Evolutionary conservation across 2,329 filamentous ascomycete species (phyloP).

Genomic region (Exophiala spinifera): DNA sequence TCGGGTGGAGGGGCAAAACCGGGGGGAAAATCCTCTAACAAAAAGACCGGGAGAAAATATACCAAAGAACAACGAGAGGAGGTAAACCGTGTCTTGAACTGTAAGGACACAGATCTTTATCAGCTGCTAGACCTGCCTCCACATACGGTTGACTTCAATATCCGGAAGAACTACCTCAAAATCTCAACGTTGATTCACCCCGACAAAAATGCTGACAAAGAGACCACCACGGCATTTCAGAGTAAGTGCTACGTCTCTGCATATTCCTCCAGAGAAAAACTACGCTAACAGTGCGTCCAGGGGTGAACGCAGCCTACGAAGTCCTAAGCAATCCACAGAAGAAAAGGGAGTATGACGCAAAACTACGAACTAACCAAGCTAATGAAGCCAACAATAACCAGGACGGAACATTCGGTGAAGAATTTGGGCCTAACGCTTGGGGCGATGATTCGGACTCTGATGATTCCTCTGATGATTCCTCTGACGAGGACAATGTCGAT

Average conservation of each 20-base stretch:
- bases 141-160: not conserved
- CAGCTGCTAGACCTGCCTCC: not conserved
- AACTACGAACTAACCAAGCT: not conserved
- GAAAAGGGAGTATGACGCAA: constrained; percentile 1
- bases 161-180: not conserved
- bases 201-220: constrained; percentile 1
- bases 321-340: not conserved
- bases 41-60: constrained; percentile 1
- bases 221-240: not conserved
- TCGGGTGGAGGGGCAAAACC: not conserved
- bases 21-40: not conserved
- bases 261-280: not conserved
- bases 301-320: not conserved
- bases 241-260: not conserved
- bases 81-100: constrained; percentile 1
- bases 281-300: constrained; percentile 1
- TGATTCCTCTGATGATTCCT: not conserved
- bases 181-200: not conserved
- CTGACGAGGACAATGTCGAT: not conserved
- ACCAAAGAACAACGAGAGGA: constrained; percentile 1
- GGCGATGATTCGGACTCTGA: not conserved
- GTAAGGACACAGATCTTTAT: not conserved
- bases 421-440: constrained; percentile 1
- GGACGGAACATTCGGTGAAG: not conserved
- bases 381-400: not conserved